Base-by-base conservation (phyloP, 2,329 filamentous ascomycete genomes). In the Drechslerella stenobrocha region DNA sequence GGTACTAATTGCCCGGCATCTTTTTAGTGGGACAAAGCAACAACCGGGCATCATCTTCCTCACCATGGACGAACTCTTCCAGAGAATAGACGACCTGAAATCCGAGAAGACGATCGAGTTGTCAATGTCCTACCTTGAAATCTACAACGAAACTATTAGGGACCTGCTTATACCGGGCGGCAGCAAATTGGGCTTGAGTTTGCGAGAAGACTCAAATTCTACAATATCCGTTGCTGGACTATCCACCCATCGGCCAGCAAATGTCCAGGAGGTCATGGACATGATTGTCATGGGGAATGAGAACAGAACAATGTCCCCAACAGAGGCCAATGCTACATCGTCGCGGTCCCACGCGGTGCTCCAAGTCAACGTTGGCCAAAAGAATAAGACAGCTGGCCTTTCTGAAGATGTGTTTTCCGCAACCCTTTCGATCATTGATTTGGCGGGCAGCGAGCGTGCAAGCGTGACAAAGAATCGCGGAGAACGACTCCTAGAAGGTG, bases 121-220 rank as follows among this genome's bases (percentile, higher is more conserved):
- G 55, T 90, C 91, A 0, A 83, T 98, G 13, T 96, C 91, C 0
- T 98, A 97, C 74, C 82, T 98, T 34, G 93, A 98, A 76, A 98
- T 98, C 70, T 98, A 98, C 81, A 98, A 98, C 76, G 93, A 98
- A 79, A 96, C 91, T 0, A 98, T 98, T 73, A 89, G 93, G 52
- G 93, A 98, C 78, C 79, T 98, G 74, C 81, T 98, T 42, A 87
- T 93, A n/a, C 87, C 89, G 0, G 87, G 87, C 22, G 88, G 87
- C 34, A 88, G 86, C 77, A 61, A 69, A 78, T 83, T 85, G 71
- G 88, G 90, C 2, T 78, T 98, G 70, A 96, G 93, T 86, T 82
- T 98, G 37, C 87, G 93, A 47, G 93, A 98, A 77, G 93, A 98
- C 79, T 87, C 88, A 61, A 91, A 97, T 74, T 89, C 96, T 76